Evolutionary conservation across 2,329 filamentous ascomycete genomes (phyloP), one percentile per base, ranked within the genome.

Genomic region (Mycogone perniciosa): DNA sequence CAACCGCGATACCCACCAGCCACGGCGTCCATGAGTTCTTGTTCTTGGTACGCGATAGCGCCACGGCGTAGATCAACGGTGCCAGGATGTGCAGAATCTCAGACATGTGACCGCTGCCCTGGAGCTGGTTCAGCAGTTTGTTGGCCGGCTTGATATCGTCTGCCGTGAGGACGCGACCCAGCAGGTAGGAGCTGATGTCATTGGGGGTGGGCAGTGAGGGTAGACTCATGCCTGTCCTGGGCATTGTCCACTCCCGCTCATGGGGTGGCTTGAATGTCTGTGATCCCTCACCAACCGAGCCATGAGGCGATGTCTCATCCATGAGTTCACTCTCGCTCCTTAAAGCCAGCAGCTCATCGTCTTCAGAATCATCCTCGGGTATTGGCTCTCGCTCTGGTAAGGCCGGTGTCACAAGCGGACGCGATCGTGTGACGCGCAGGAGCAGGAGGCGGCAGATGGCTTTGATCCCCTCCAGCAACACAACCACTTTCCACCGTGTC

Each of bases 71-170:
- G 31, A 90, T 75, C 1, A 99, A 80, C 0, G 93, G 93, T 13
- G 92, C 82, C 2, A 97, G 70, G 57, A 97, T 96, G 66, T 96
- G 92, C 43, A 99, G 74, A n/a, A 91, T 73, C 72, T 99, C 93
- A 4, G 92, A 91, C 1, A 89, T 72, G 59, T 91, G 89, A 1
- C 77, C 77, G 2, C 75, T 70, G 8, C 90, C 90, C 55, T 86
- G 85, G 1, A 93, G 79, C 34, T 83, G 83, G 64, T 95, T 91
- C n/a, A 97, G 76, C 6, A 99, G 79, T 48, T 87, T 85, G 34
- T 86, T 85, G 0, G 93, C 89, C 0, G 92, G 88, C 67, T 96
- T 96, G 73, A 99, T 93, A 65, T 97, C 93, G 70, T 99, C 93
- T 7, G 93, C 89, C 0, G 89, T 96, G 43, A 99, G 77, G 9